Percentiles rank a stretch among this genome's conserved stretches.
Evolutionary conservation across 2,329 filamentous ascomycete genomes (phyloP).

Genomic region (Nigrospora sphaerica): DNA sequence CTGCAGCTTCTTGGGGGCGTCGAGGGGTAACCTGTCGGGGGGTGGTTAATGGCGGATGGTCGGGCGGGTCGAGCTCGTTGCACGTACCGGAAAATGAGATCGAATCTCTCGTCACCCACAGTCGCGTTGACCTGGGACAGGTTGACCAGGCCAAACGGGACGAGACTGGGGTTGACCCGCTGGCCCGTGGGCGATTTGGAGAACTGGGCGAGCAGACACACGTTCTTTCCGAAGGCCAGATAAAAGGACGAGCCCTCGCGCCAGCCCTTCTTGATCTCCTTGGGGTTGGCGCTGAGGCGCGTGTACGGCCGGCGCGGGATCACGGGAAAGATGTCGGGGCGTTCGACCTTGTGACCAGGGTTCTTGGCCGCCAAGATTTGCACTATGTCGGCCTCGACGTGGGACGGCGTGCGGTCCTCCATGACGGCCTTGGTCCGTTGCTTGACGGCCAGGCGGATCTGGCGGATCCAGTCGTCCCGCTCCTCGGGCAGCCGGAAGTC

Average conservation of each 20-base stretch:
- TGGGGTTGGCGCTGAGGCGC: conserved; percentile 29
- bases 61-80: not conserved
- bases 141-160: conserved; percentile 44
- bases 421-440: conserved; percentile 16
- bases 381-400: conserved; percentile 39
- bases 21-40: conserved; percentile 30
- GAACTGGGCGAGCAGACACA: conserved; percentile 45
- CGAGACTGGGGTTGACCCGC: conserved; percentile 38
- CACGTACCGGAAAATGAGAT: conserved; percentile 45
- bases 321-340: conserved; percentile 44
- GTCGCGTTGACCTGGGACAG: conserved; percentile 45
- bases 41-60: conserved; percentile 12
- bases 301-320: conserved; percentile 37
- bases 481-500: conserved; percentile 42
- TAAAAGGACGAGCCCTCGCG: conserved; percentile 46
- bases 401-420: conserved; percentile 33
- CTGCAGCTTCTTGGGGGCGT: conserved; percentile 36
- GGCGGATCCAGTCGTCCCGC: conserved; percentile 41
- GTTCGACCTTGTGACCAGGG: conserved; percentile 23
- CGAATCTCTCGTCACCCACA: conserved; percentile 48
- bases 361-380: conserved; percentile 39
- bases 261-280: conserved; percentile 36
- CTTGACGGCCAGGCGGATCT: conserved; percentile 34
- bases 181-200: conserved; percentile 37
- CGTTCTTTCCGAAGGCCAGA: conserved; percentile 44